Evolutionary conservation across 257 asterid genomes (phyloP).

Genomic region (Plectranthus barbatus): DNA sequence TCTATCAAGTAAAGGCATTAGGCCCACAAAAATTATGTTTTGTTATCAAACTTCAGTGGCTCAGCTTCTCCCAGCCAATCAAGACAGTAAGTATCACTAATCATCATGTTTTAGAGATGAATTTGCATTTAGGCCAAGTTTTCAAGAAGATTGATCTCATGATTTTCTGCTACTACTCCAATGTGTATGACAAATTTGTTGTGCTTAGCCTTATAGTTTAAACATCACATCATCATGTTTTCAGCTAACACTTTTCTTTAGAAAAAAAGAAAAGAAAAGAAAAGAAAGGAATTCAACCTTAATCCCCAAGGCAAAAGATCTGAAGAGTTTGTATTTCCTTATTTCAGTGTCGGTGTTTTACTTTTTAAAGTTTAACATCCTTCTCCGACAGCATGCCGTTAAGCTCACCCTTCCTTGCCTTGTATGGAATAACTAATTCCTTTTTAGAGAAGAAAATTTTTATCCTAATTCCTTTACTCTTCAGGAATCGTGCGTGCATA

Average conservation of each 20-base stretch:
- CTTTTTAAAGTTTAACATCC: too few species aligned
- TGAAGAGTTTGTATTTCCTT: too few species aligned
- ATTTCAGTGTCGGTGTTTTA: too few species aligned
- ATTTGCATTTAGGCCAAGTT: background rate
- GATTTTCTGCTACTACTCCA: background rate
- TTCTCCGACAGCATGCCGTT: too few species aligned
- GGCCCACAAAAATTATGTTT: conserved; percentile 32
- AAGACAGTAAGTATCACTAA: background rate
- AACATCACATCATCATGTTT: background rate
- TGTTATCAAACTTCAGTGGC: conserved; percentile 18
- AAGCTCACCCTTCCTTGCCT: too few species aligned
- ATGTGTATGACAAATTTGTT: background rate
- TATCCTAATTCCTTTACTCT: too few species aligned
- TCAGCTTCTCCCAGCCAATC: background rate
- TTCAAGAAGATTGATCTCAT: background rate
- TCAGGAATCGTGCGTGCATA: too few species aligned
- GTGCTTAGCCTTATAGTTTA: background rate
- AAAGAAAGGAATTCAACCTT: too few species aligned
- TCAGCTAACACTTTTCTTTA: background rate
- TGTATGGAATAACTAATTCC: too few species aligned
- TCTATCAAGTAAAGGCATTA: conserved; percentile 20
- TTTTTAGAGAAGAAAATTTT: too few species aligned
- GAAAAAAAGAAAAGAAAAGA: too few species aligned
- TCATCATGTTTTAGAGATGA: background rate
- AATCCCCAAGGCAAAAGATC: too few species aligned